Percentiles rank a stretch among this genome's conserved stretches.
Evolutionary conservation across 139 green algal genomes (phyloP).

Genomic region (Chlorella sp.): DNA sequence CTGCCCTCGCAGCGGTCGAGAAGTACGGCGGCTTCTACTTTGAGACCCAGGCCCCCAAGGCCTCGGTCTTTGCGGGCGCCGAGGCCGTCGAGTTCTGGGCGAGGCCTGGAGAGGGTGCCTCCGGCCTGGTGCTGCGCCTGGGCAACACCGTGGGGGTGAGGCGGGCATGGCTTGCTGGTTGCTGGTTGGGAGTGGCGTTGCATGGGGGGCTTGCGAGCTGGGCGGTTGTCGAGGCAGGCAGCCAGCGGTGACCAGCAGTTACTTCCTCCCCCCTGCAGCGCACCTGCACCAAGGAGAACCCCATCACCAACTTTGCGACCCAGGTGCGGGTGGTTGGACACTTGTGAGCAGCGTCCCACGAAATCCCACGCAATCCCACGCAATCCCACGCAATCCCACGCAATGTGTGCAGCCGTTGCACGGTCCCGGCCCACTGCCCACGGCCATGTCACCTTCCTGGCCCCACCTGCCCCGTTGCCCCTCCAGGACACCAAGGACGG

Average conservation of each 20-base stretch:
- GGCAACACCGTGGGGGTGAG: slow-evolving; percentile 13
- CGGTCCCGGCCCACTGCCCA: not conserved
- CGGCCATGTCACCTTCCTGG: not conserved
- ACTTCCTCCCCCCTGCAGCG: not conserved
- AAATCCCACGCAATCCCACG: no score
- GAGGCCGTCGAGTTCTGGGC: slow-evolving; percentile 40
- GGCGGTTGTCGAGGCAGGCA: not conserved
- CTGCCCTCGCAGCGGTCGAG: slow-evolving; percentile 4
- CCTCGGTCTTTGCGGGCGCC: slow-evolving; percentile 9
- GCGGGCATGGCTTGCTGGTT: not conserved
- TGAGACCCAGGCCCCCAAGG: not conserved
- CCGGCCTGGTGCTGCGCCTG: slow-evolving; percentile 8
- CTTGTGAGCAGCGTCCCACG: no score
- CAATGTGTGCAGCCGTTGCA: no score
- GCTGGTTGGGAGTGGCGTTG: not conserved
- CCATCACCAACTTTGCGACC: not conserved
- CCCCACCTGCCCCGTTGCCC: no score
- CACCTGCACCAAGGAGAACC: not conserved
- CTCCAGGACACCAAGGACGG: slow-evolving; percentile 3
- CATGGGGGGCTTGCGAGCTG: not conserved
- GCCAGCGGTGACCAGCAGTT: not conserved
- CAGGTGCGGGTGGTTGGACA: not conserved
- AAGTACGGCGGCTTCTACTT: slow-evolving; percentile 45
- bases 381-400: no score
- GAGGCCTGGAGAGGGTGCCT: not conserved